Conservation (phyloP, 2,329 filamentous ascomycete species). For the Fusarium sp. region DNA sequence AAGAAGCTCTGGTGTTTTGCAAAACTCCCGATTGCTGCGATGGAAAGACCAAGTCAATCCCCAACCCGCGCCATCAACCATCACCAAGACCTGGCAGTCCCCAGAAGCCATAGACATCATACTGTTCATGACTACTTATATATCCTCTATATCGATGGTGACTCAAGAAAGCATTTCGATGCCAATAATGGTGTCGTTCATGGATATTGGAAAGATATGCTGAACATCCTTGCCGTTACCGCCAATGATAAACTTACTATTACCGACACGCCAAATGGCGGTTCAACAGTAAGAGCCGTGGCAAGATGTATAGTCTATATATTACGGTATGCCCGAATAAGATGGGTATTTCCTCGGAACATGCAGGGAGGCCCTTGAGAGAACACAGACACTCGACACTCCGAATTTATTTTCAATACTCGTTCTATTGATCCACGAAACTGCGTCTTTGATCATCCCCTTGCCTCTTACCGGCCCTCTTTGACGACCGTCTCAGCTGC, state of each 20-base stretch:
- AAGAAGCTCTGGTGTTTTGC: no score
- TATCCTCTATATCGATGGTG: neutral
- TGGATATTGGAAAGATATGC: neutral
- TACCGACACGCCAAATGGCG: no score
- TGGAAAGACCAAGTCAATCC: neutral
- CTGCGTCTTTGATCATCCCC: neutral
- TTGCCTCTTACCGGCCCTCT: neutral
- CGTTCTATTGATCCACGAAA: neutral
- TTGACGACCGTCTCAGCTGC: neutral
- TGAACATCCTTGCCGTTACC: neutral
- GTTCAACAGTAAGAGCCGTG: neutral
- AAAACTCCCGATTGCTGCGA: no score
- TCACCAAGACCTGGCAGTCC: neutral
- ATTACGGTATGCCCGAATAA: no score
- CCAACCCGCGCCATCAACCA: neutral
- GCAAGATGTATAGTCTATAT: no score
- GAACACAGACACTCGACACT: neutral
- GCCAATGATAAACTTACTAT: neutral
- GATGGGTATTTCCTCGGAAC: no score
- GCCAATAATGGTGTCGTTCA: neutral
- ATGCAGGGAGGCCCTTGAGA: no score
- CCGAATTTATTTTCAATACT: neutral
- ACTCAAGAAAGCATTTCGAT: neutral
- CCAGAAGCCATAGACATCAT: no score
- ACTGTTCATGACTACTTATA: neutral